A percentile compares a stretch with the other conserved stretches of the same genome.
Conservation (phyloP, 306 rosid species). For the Vigna radiata region DNA sequence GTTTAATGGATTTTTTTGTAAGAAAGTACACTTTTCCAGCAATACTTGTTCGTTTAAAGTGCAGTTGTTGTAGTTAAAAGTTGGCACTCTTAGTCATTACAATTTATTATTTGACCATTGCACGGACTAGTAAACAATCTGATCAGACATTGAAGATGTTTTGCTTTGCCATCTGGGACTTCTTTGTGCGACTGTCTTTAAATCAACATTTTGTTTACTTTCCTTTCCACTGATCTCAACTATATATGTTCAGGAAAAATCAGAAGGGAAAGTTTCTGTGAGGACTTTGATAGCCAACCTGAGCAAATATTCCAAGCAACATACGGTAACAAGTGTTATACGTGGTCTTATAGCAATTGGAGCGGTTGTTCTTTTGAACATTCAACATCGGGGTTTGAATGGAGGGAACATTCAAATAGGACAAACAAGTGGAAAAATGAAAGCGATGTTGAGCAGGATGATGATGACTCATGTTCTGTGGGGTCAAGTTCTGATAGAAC, state of each 20-base stretch:
- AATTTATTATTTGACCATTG: slow-evolving; percentile 28
- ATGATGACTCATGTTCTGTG: slow-evolving; percentile 45
- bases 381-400: slow-evolving; percentile 66
- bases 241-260: slow-evolving; percentile 46
- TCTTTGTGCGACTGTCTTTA: background rate
- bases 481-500: slow-evolving; percentile 71
- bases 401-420: slow-evolving; percentile 64
- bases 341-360: slow-evolving; percentile 64
- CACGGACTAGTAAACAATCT: slow-evolving; percentile 1
- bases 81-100: slow-evolving; percentile 15
- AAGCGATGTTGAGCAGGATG: slow-evolving; percentile 68
- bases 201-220: slow-evolving; percentile 9
- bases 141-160: slow-evolving; percentile 9
- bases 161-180: slow-evolving; percentile 13
- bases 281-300: slow-evolving; percentile 53
- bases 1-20: slow-evolving; percentile 28
- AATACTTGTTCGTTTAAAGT: slow-evolving; percentile 10
- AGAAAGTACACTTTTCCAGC: slow-evolving; percentile 31
- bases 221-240: slow-evolving; percentile 37
- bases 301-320: slow-evolving; percentile 66
- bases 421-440: slow-evolving; percentile 57
- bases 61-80: slow-evolving; percentile 5
- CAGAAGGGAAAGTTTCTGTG: slow-evolving; percentile 54
- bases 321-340: slow-evolving; percentile 63
- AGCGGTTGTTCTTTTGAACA: slow-evolving; percentile 48